Percentiles rank a stretch among this genome's conserved stretches.
Evolutionary conservation across 2,329 filamentous ascomycete species (phyloP).

Genomic region (Falciphora oryzae): DNA sequence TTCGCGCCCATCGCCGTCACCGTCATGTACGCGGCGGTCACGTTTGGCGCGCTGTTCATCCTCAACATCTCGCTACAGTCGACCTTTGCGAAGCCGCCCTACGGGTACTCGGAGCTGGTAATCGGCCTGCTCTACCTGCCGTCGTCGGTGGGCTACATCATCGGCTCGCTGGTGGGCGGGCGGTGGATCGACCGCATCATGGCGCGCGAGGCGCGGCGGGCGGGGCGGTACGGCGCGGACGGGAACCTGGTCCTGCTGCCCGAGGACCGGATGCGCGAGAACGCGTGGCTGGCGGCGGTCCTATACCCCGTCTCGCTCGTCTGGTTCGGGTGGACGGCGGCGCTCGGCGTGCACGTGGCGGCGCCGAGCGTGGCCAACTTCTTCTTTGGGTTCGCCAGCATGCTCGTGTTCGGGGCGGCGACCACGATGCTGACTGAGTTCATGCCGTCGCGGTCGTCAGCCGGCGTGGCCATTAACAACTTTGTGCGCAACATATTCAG

Average conservation of each 20-base stretch:
- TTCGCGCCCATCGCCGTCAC: conserved; percentile 69
- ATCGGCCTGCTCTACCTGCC: conserved; percentile 76
- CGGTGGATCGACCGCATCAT: conserved; percentile 78
- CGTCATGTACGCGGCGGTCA: conserved; percentile 68
- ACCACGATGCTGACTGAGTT: conserved; percentile 86
- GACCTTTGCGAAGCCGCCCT: conserved; percentile 61
- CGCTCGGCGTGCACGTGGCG: conserved; percentile 60
- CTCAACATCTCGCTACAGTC: conserved; percentile 73
- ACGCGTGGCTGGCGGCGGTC: conserved; percentile 68
- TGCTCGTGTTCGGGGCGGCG: conserved; percentile 69
- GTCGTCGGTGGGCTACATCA: conserved; percentile 65
- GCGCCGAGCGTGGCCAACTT: conserved; percentile 61
- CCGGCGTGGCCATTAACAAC: conserved; percentile 75
- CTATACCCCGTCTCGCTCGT: conserved; percentile 66
- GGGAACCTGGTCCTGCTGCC: conserved; percentile 64
- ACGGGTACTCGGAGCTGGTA: conserved; percentile 61
- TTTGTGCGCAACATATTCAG: conserved; percentile 74
- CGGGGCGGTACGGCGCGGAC: conserved; percentile 59
- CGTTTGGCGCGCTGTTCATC: conserved; percentile 70
- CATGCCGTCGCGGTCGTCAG: conserved; percentile 64
- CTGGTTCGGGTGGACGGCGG: conserved; percentile 70
- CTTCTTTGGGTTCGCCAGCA: conserved; percentile 69
- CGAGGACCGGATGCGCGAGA: conserved; percentile 78
- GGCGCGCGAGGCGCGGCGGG: conserved; percentile 66
- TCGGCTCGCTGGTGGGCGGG: conserved; percentile 63